Percentiles rank a stretch among this genome's conserved stretches.
phyloP scores from a whole-genome alignment of 2,329 filamentous ascomycete species.

The Monosporascus sp. region DNA sequence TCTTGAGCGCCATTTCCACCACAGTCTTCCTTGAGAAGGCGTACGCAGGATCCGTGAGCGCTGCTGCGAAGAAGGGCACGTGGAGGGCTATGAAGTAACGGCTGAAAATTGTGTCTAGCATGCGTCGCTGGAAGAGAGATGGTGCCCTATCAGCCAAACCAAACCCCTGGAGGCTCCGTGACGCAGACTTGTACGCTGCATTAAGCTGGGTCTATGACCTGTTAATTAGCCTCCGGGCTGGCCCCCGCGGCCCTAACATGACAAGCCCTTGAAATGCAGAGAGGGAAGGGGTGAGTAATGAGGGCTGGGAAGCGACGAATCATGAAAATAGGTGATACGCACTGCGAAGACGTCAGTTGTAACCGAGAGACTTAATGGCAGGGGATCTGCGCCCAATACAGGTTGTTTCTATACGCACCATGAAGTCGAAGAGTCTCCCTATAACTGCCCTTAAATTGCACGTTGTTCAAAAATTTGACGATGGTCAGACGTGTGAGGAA shows the following conservation, averaged over 20 bases:
- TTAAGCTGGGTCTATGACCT: slow-evolving; percentile 28
- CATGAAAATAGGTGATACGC: neutral
- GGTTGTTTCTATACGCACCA: neutral
- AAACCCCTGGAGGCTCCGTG: slow-evolving; percentile 26
- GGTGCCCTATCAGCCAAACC: slow-evolving; percentile 8
- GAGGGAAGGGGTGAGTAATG: neutral
- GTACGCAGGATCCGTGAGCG: slow-evolving; percentile 37
- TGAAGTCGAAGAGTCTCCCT: slow-evolving; percentile 41
- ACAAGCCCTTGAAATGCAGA: neutral
- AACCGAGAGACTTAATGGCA: neutral
- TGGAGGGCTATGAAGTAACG: slow-evolving; percentile 54
- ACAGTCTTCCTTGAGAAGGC: slow-evolving; percentile 46
- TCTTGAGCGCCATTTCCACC: slow-evolving; percentile 41
- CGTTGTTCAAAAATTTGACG: slow-evolving; percentile 37
- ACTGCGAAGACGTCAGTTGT: neutral
- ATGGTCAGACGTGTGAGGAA: slow-evolving; percentile 39
- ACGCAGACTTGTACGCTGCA: slow-evolving; percentile 35
- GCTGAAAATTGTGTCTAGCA: slow-evolving; percentile 46
- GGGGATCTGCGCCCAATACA: neutral
- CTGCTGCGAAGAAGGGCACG: slow-evolving; percentile 40
- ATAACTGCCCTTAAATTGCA: slow-evolving; percentile 33
- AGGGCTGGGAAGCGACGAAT: neutral
- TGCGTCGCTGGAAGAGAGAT: slow-evolving; percentile 35
- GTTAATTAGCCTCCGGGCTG: neutral
- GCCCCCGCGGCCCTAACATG: neutral